Percentiles rank a stretch among this genome's conserved stretches.
phyloP scores from a whole-genome alignment of 306 rosid species.

The Acmispon strigosus region DNA sequence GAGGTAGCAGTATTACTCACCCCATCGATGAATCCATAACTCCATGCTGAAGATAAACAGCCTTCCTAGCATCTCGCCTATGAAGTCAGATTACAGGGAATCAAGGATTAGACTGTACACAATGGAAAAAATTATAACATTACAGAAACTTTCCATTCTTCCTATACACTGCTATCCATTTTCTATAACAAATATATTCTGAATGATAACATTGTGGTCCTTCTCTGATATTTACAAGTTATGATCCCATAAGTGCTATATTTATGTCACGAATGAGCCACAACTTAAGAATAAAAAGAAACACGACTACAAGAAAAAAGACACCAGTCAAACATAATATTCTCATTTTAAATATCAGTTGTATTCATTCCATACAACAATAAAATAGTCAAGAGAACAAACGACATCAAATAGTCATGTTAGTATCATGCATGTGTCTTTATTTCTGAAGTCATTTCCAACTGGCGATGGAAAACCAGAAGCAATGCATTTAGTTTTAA shows the following conservation, averaged over 20 bases:
- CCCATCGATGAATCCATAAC: constrained; percentile 94
- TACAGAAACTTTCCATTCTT: not conserved
- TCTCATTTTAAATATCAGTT: not conserved
- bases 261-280: not conserved
- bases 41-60: constrained; percentile 93
- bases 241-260: not conserved
- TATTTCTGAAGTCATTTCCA: not conserved
- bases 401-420: not conserved
- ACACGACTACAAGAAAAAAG: not conserved
- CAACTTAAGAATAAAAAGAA: not conserved
- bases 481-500: not conserved
- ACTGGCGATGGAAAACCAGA: not conserved
- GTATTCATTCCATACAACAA: not conserved
- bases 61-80: constrained; percentile 91
- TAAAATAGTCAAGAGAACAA: not conserved
- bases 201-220: not conserved
- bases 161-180: not conserved
- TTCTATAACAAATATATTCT: not conserved
- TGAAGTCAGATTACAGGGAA: constrained; percentile 29
- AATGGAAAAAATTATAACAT: not conserved
- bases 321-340: not conserved
- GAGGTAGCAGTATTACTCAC: constrained; percentile 44
- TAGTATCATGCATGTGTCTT: not conserved
- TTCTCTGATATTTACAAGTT: not conserved
- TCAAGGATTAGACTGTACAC: constrained; percentile 16